phyloP scores from a whole-genome alignment of 129 eudicot genomes.

The Helichrysum umbraculigerum region DNA sequence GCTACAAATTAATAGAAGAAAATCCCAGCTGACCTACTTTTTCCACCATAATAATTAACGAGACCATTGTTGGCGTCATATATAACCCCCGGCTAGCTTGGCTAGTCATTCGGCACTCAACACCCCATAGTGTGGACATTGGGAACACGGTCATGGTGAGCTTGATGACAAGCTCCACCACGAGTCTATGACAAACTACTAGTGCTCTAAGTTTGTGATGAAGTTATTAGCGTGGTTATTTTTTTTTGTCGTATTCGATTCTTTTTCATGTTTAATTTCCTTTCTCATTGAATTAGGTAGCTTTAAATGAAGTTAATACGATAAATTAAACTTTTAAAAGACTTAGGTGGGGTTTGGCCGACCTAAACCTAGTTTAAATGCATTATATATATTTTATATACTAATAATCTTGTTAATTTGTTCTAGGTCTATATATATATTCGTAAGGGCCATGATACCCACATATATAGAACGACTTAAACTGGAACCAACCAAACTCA shows the following conservation, averaged over 20 bases:
- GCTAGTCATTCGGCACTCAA: not conserved
- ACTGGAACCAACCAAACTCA: not conserved
- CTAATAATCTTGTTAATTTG: not conserved
- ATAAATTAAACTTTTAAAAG: conserved; percentile 9
- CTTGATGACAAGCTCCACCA: not conserved
- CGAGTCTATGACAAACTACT: not conserved
- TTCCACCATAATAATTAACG: no score
- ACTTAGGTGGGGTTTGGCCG: conserved; percentile 33
- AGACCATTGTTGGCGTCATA: no score
- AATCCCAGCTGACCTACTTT: no score
- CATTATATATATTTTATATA: no score
- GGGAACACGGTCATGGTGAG: not conserved
- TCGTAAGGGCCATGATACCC: not conserved
- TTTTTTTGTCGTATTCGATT: not conserved
- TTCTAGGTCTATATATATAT: not conserved
- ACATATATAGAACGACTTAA: not conserved
- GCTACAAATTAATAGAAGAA: no score
- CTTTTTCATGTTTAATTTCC: not conserved
- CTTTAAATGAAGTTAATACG: conserved; percentile 11
- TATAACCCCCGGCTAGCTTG: no score
- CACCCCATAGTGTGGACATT: not conserved
- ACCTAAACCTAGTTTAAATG: conserved; percentile 30
- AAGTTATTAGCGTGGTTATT: not conserved
- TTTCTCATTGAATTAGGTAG: not conserved
- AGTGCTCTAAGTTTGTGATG: not conserved